Percentiles rank a stretch among this genome's conserved stretches.
Evolutionary conservation across 1,284 basidiomycete genomes (phyloP).

Genomic region (Coniferiporia sulphurascens): DNA sequence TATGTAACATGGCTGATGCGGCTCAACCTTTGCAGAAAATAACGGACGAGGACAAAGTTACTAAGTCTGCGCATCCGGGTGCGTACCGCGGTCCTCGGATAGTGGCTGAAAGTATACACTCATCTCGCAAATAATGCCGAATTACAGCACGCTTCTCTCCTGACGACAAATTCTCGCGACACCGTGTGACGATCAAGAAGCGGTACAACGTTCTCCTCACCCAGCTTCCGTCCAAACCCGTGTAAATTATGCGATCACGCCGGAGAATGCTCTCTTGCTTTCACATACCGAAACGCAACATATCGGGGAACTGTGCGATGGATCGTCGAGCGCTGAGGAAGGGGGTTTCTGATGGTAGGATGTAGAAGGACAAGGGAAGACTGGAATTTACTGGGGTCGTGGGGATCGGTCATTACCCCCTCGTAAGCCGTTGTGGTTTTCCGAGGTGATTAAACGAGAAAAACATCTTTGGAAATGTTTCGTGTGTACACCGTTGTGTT

Average conservation of each 20-base stretch:
- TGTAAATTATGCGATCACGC: slow-evolving; percentile 41
- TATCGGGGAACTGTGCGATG: background rate
- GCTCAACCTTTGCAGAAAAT: slow-evolving; percentile 58
- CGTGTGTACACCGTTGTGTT: background rate
- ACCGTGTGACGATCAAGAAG: slow-evolving; percentile 93
- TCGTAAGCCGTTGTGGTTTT: background rate
- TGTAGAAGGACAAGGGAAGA: background rate
- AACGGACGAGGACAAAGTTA: slow-evolving; percentile 74
- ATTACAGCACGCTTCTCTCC: slow-evolving; percentile 89
- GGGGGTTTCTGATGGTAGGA: background rate
- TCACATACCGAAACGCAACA: too few species aligned
- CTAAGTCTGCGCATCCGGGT: slow-evolving; percentile 95
- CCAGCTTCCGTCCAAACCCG: slow-evolving; percentile 84
- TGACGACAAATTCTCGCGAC: slow-evolving; percentile 96
- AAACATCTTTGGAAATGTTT: background rate
- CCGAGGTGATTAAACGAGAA: background rate
- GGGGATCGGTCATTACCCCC: background rate
- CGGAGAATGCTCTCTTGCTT: background rate
- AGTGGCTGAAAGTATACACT: background rate
- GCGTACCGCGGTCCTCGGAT: slow-evolving; percentile 22
- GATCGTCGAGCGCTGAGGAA: background rate
- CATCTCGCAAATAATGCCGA: background rate
- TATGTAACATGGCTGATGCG: background rate
- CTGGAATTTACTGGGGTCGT: background rate
- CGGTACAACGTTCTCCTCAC: slow-evolving; percentile 82